Conservation (phyloP, 2,329 filamentous ascomycete species). For the Trichophyton verrucosum region DNA sequence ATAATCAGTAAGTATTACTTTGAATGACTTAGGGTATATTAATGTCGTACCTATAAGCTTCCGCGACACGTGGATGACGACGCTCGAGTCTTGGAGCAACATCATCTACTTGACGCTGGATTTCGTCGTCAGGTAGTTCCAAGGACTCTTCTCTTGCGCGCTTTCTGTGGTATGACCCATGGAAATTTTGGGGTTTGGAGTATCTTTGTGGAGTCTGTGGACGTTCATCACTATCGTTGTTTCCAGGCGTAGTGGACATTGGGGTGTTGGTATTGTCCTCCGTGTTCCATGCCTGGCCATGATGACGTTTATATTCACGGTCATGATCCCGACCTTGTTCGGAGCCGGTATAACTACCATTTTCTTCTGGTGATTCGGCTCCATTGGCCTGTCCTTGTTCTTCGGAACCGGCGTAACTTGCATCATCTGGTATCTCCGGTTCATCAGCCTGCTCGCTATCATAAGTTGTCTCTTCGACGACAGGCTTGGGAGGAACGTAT, state of each 20-base stretch:
- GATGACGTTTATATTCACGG: not conserved
- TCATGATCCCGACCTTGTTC: not conserved
- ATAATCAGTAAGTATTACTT: conserved; percentile 11
- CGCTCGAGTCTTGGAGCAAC: conserved; percentile 23
- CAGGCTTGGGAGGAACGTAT: conserved; percentile 16
- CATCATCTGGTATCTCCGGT: not conserved
- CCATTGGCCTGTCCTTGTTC: not conserved
- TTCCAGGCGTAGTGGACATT: not conserved
- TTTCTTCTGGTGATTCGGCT: not conserved
- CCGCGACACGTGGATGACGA: conserved; percentile 29
- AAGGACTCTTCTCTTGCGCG: conserved; percentile 11
- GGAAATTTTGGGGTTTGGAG: not conserved
- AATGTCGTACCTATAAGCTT: conserved; percentile 27
- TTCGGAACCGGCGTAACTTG: not conserved
- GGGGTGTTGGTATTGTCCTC: not conserved
- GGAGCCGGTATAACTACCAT: not conserved
- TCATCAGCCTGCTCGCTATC: conserved; percentile 3
- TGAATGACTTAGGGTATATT: not conserved
- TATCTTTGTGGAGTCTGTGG: not conserved
- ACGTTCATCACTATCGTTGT: not conserved
- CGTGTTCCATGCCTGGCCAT: not conserved
- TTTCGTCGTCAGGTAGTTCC: conserved; percentile 16
- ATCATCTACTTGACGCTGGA: conserved; percentile 23
- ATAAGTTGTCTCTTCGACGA: conserved; percentile 1
- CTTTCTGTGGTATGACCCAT: conserved; percentile 9